These are phyloP conservation scores for Zea luxurians DNA, from an alignment of 176 grass and related monocot species.

Conservation along the genomic window DNA sequence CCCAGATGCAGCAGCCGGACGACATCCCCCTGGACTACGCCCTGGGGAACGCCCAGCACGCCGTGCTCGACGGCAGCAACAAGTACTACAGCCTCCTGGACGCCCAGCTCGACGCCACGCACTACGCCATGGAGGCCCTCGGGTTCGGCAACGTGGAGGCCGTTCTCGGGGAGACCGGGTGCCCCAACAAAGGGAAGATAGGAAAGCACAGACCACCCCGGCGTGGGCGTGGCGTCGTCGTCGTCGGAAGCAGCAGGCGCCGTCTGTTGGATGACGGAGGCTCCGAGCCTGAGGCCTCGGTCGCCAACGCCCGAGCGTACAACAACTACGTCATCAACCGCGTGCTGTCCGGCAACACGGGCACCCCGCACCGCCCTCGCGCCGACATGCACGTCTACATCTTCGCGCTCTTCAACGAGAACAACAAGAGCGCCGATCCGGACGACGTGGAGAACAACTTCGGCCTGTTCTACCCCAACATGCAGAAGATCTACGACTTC, in stretches of 20 bases:
- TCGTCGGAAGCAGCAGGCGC: neutral
- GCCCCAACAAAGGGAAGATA: neutral
- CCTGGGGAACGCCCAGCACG: conserved; percentile 37
- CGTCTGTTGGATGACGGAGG: neutral
- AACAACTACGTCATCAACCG: conserved; percentile 51
- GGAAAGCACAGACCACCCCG: too few relatives aligned
- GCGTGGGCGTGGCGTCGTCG: too few relatives aligned
- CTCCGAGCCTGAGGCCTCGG: neutral
- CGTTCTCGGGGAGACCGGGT: neutral
- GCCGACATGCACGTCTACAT: conserved; percentile 54
- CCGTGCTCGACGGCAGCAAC: neutral
- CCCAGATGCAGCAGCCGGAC: conserved; percentile 32
- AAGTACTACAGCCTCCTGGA: conserved; percentile 61
- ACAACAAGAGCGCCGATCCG: conserved; percentile 34
- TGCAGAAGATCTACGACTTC: conserved; percentile 58
- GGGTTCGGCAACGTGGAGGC: neutral
- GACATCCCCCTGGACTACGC: conserved; percentile 50
- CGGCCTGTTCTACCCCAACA: conserved; percentile 62
- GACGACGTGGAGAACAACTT: conserved; percentile 52
- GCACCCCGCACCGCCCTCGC: conserved; percentile 45
- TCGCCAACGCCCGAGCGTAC: conserved; percentile 45
- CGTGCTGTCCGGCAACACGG: conserved; percentile 45
- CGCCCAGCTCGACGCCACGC: conserved; percentile 58
- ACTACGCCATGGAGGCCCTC: conserved; percentile 15
- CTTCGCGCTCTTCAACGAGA: conserved; percentile 77